Percentiles rank a stretch among this genome's conserved stretches.
Conservation (phyloP, 1,284 basidiomycete species). For the Ceratobasidium sp. region DNA sequence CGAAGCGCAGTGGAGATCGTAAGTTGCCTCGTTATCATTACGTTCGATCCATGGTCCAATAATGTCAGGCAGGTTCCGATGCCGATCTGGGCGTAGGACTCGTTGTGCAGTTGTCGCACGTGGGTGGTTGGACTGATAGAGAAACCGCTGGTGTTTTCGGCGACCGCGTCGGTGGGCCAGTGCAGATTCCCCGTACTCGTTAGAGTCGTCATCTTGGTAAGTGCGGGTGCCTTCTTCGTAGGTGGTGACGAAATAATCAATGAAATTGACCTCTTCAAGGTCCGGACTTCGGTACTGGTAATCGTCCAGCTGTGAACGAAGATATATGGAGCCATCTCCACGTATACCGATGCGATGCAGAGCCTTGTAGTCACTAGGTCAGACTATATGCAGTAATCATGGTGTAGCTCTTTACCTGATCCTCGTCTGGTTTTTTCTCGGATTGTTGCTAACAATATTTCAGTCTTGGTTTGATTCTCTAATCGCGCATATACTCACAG, state of each 20-base stretch:
- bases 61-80: slow-evolving; percentile 26
- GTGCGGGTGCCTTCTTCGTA: not conserved
- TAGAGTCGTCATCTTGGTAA: not conserved
- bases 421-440: too few relatives aligned
- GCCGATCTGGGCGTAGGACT: slow-evolving; percentile 1
- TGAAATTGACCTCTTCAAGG: not conserved
- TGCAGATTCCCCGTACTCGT: too few relatives aligned
- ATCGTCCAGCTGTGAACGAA: slow-evolving; percentile 12
- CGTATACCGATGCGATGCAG: not conserved
- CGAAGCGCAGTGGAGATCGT: not conserved
- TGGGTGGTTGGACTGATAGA: slow-evolving; percentile 8
- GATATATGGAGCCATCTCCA: not conserved
- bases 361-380: too few relatives aligned
- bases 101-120: not conserved
- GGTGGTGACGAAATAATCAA: slow-evolving; percentile 24
- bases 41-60: slow-evolving; percentile 26
- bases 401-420: not conserved
- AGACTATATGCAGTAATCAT: too few relatives aligned
- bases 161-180: not conserved
- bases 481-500: not conserved
- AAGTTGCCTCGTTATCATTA: slow-evolving; percentile 9
- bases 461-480: too few relatives aligned
- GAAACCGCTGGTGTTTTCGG: not conserved
- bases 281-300: slow-evolving; percentile 5
- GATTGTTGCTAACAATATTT: too few relatives aligned